Evolutionary conservation across 306 rosid species (phyloP), one percentile per base, ranked within the genome.

Genomic region (Dicorynia guianensis): DNA sequence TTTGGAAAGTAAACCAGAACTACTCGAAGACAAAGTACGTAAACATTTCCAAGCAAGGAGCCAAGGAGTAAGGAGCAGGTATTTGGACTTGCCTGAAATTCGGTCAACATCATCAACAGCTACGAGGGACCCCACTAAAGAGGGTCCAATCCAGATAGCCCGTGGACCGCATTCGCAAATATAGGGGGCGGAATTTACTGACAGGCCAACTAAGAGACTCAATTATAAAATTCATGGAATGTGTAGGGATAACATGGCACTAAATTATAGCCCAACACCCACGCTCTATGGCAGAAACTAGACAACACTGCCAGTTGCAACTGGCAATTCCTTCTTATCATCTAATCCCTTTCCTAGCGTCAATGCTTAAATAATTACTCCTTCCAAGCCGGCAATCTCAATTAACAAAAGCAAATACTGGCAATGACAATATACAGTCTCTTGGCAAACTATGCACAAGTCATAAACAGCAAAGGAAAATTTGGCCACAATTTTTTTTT

Each of bases 211-310:
- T 47, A 58, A 70, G 52, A 59, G n/a, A 25, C 3, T 7, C 67
- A 52, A 54, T 48, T 75, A 79, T 81, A 75, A 85, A 75, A 85
- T 47, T 67, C 42, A 65, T 35, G 65, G 47, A 72, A 82, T 63
- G 79, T 3, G 49, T 39, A 19, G 56, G 42, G 74, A 69, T 71
- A 68, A 13, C 75, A 58, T 70, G 60, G 5, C 67, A 54, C 6
- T 46, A 54, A 38, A 64, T 75, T 75, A 48, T 10, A 7, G 48
- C 34, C 42, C 72, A 48, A 12, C 25, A 2, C 49, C 54, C 83
- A 85, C 86, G 82, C 83, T 64, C 76, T 12, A 17, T 20, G 7
- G 10, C 3, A 13, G 63, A 15, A 30, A 57, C 35, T 85, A 80
- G 15, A 53, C 39, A 12, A 38, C 84, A 74, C 78, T 17, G 30